Base-by-base conservation (phyloP, 78 protist genomes). In the Dictyostelium intermedium region DNA sequence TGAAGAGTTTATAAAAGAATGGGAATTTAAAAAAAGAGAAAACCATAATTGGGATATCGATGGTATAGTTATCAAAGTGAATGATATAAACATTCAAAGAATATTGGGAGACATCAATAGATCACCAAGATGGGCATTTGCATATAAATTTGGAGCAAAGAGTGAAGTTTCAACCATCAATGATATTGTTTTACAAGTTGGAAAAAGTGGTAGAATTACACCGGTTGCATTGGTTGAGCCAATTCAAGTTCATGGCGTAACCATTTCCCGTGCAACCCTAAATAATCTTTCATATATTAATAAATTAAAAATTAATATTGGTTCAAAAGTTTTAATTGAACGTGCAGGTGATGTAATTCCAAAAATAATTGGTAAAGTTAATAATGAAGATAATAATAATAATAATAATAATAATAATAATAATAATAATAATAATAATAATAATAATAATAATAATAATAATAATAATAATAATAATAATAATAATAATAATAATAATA, bases 101-200 rank as follows among this genome's bases (percentile, higher is more conserved):
- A 16, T 13, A 11, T 20, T 92, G 1, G 87, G 91, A 2, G 87
- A 92, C 2, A 39, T 47, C 3, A 56, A 86, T 66, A 73, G 92
- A 32, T 41, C 96, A 16, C 96, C 96, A 25, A 72, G 96, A 56
- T 92, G 96, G 96, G 96, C 96, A 18, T 73, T 92, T 25, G 96
- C 96, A 4, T 92, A 77, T 82, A 92, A 92, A 41, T 92, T 86
- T 61, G 43, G 60, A 14, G 96, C 92, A 4, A 23, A 41, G 5
- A 41, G 63, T 13, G 27, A 41, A 20, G 7, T 47, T 7, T 76
- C 92, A 5, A 78, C 35, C 0, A 61, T 92, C 0, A 16, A 20
- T 0, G 60, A 45, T 13, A 83, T 92, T 2, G 50, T 53, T 10
- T 41, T 74, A 37, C 96, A 92, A 23, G 92, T 92, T 35, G 96